Base-by-base conservation (phyloP, 805 yeast genomes). In the Torulaspora indica region DNA sequence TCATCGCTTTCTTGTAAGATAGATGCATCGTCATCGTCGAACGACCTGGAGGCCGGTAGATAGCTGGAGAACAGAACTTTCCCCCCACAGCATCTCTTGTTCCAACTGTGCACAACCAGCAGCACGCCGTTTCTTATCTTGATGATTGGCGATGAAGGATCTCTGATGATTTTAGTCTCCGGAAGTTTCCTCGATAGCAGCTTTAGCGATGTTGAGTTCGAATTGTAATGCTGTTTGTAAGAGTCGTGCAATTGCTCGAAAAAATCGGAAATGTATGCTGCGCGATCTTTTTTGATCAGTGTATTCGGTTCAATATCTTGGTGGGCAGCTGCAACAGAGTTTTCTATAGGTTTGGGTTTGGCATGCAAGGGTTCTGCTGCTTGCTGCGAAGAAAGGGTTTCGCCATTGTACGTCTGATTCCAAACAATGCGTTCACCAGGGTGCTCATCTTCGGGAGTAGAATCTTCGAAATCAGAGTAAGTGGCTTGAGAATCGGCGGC, bases 101-200 rank as follows among this genome's bases (percentile, higher is more conserved):
- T 48, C 68, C 68, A 63, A 35, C 52, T 48, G 40, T 63, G 65
- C 2, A 63, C 57, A 4, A 59, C 47, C 2, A 63, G 29, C 15
- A 62, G 30, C 5, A 54, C 53, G 5, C 57, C 59, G 25, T 53
- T 52, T 39, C 50, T 59, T 18, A 63, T 51, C 28, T 53, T 49
- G 2, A 63, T 42, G 9, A 62, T 49, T 1, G 68, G 68, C 8
- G 56, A 54, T 3, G 51, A 46, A 10, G 38, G 30, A 37, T 59
- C 61, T 43, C 57, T 52, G 6, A 47, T 43, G 17, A 63, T 54
- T 42, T 49, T 51, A 7, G 65, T 51, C 13, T 54, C 61, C 0
- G 64, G 61, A 12, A 53, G 38, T 38, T 51, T 61, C 38, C 51
- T 57, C 2, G 60, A 49, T 28, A 63, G 41, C 29, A 57, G 25